These are phyloP conservation scores for Eutrema salsugineum DNA, from an alignment of 441 rosid genomes.

Conservation along the genomic window DNA sequence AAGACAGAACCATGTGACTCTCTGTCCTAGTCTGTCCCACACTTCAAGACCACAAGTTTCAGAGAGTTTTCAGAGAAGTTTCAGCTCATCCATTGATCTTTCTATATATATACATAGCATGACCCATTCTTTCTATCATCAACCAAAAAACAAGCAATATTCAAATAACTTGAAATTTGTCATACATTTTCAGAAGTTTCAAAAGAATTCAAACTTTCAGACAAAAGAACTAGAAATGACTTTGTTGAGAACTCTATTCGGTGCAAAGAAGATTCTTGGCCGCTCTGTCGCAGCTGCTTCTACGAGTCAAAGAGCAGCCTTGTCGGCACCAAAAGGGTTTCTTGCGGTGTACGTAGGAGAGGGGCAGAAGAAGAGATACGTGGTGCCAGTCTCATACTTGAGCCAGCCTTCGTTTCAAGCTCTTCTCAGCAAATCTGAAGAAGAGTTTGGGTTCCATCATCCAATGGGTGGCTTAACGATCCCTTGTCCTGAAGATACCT, in stretches of 20 bases:
- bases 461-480: slow-evolving; percentile 24
- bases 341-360: slow-evolving; percentile 34
- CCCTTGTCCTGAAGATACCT: slow-evolving; percentile 14
- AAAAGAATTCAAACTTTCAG: not conserved
- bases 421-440: slow-evolving; percentile 13
- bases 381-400: slow-evolving; percentile 18
- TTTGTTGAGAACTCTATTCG: slow-evolving; percentile 18
- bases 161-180: not conserved
- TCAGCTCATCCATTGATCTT: not conserved
- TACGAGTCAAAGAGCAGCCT: not conserved
- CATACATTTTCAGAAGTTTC: not conserved
- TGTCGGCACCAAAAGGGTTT: slow-evolving; percentile 21
- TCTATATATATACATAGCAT: not conserved
- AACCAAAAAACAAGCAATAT: not conserved
- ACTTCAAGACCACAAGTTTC: slow-evolving; percentile 4
- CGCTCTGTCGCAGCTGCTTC: not conserved
- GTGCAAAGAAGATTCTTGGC: slow-evolving; percentile 20
- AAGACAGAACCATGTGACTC: slow-evolving; percentile 23
- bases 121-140: not conserved
- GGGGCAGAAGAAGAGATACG: slow-evolving; percentile 20
- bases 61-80: not conserved
- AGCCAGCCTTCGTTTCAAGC: slow-evolving; percentile 17
- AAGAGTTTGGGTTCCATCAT: slow-evolving; percentile 28
- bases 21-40: not conserved
- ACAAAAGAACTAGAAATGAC: slow-evolving; percentile 10